These are phyloP conservation scores for Tylopilus balloui DNA, from an alignment of 768 basidiomycete genomes.

Conservation along the genomic window DNA sequence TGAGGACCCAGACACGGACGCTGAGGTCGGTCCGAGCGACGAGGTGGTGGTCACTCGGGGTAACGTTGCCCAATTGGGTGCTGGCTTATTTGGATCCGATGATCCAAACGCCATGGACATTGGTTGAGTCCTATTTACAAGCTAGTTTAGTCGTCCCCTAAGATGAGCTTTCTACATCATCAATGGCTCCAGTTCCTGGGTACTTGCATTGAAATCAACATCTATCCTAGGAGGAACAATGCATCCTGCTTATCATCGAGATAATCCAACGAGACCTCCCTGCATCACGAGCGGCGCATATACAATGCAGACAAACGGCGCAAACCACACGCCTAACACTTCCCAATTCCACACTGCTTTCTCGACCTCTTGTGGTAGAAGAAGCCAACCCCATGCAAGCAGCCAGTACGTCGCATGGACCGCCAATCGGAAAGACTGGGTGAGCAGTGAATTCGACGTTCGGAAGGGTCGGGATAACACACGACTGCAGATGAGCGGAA, in stretches of 20 bases:
- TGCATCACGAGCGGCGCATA: constrained; percentile 74
- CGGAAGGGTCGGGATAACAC: constrained; percentile 21
- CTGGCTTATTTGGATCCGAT: constrained; percentile 47
- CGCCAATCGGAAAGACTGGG: constrained; percentile 3
- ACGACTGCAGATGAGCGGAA: constrained; percentile 56
- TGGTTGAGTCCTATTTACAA: constrained; percentile 14
- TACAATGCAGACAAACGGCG: constrained; percentile 76
- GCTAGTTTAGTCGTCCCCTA: not conserved
- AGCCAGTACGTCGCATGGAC: constrained; percentile 38
- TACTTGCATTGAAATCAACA: not conserved
- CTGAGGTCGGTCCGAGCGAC: constrained; percentile 36
- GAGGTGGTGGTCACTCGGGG: constrained; percentile 31
- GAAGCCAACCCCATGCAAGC: constrained; percentile 58
- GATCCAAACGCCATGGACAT: constrained; percentile 36
- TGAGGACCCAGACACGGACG: constrained; percentile 39
- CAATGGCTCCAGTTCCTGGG: not conserved
- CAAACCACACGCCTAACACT: constrained; percentile 75
- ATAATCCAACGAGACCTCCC: constrained; percentile 53
- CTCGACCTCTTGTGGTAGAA: constrained; percentile 41
- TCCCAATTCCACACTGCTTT: constrained; percentile 74
- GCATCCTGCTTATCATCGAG: not conserved
- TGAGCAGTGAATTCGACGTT: constrained; percentile 25
- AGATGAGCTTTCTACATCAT: not conserved
- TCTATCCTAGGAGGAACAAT: not conserved
- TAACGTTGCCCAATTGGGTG: constrained; percentile 21